phyloP scores from a whole-genome alignment of 176 grass and related monocot genomes.

The bread wheat (Triticum aestivum) region IWGSC_CS_RefSeq_v2.1 NC_057805.1:336334665-336335164 shows the following conservation, averaged over 20 bases:
- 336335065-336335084: neutral
- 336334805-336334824: neutral
- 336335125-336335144: neutral
- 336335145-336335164: neutral
- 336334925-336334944: neutral
- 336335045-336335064: neutral
- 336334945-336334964: neutral
- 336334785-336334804: neutral
- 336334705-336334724: no score
- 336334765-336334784: neutral
- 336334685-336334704: no score
- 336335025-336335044: neutral
- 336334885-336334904: neutral
- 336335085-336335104: neutral
- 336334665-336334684: no score
- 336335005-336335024: neutral
- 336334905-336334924: neutral
- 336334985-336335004: constrained; percentile 10
- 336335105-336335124: neutral
- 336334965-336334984: neutral
- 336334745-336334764: neutral
- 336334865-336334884: neutral
- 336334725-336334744: neutral
- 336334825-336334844: neutral
- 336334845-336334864: neutral